Evolutionary conservation across 75 land plant species (phyloP).

Genomic region (Selaginella tamariscina): DNA sequence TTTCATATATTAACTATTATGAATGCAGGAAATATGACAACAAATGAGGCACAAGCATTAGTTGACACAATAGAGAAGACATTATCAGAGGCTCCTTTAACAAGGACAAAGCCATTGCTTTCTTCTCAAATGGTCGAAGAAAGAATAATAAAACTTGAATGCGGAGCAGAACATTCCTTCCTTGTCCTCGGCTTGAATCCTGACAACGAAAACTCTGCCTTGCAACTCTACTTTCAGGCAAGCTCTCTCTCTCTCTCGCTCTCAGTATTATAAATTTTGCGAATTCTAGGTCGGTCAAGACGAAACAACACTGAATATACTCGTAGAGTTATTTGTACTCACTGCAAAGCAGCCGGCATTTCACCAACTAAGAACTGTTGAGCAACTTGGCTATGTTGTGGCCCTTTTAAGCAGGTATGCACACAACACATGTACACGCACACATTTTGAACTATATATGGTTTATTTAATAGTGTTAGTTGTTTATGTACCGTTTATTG

Average conservation of each 20-base stretch:
- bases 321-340: conserved; percentile 78
- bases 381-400: conserved; percentile 93
- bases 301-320: conserved; percentile 54
- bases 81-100: conserved; percentile 33
- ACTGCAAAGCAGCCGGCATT: conserved; percentile 80
- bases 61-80: conserved; percentile 52
- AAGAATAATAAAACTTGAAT: conserved; percentile 65
- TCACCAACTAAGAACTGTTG: conserved; percentile 89
- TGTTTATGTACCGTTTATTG: too few species aligned
- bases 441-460: not conserved
- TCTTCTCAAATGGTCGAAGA: conserved; percentile 62
- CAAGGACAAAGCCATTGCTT: conserved; percentile 50
- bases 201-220: conserved; percentile 71
- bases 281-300: conserved; percentile 62
- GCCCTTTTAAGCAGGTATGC: conserved; percentile 66
- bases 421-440: too few species aligned
- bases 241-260: not conserved
- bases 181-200: conserved; percentile 49
- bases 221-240: conserved; percentile 87
- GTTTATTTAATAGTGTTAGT: not conserved
- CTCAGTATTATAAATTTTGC: not conserved
- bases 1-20: too few species aligned
- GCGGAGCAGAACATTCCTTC: conserved; percentile 38
- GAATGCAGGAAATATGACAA: conserved; percentile 58
- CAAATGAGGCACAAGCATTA: conserved; percentile 66